Evolutionary conservation across 805 yeast species (phyloP).

Genomic region (Debaryomyces tyrocola): DNA sequence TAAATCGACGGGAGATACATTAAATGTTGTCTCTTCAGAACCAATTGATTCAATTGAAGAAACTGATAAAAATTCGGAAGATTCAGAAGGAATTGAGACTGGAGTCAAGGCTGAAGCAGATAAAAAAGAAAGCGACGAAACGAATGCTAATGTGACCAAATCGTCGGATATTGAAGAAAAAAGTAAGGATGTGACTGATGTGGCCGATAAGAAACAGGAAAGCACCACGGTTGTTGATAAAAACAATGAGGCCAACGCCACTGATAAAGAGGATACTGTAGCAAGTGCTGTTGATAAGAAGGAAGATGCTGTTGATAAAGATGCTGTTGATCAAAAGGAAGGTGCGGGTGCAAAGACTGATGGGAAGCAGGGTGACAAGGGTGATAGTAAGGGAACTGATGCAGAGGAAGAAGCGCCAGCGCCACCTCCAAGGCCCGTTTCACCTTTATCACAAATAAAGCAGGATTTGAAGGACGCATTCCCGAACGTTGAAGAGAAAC

Average conservation of each 20-base stretch:
- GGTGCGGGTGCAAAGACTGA: not conserved
- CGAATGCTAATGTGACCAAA: not conserved
- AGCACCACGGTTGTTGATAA: not conserved
- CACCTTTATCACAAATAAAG: slow-evolving; percentile 55
- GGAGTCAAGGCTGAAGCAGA: slow-evolving; percentile 1
- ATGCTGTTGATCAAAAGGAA: slow-evolving; percentile 3
- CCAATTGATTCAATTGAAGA: slow-evolving; percentile 30
- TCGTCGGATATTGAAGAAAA: not conserved
- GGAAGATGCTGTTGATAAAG: slow-evolving; percentile 2
- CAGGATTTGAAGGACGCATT: slow-evolving; percentile 80
- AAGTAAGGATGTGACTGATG: not conserved
- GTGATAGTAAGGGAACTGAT: slow-evolving; percentile 6
- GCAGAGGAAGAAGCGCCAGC: slow-evolving; percentile 26
- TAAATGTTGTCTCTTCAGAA: slow-evolving; percentile 32
- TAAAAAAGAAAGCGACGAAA: not conserved
- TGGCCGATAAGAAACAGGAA: not conserved
- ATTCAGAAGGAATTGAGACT: not conserved
- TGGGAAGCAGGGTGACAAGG: not conserved
- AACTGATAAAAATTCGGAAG: not conserved
- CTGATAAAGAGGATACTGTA: not conserved
- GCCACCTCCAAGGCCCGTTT: slow-evolving; percentile 56
- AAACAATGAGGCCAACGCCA: too few species aligned
- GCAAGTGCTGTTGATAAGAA: not conserved
- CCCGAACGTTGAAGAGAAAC: slow-evolving; percentile 71
- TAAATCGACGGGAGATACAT: slow-evolving; percentile 16